Conservation (phyloP, 805 yeast genomes). For the Ogataea populi-albae region DNA sequence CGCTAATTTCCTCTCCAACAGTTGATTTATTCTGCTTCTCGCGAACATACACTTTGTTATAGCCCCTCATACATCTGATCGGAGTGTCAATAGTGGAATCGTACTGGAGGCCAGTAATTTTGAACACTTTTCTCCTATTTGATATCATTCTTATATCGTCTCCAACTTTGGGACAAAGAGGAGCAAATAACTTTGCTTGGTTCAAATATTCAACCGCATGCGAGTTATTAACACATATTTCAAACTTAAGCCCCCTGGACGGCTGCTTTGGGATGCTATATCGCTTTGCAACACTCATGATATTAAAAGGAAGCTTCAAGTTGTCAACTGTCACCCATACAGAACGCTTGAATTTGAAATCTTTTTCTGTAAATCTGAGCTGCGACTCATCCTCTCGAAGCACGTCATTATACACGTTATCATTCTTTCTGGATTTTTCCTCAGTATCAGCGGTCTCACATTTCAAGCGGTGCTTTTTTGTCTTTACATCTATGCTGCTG, state of each 20-base stretch:
- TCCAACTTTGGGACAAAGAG: constrained; percentile 56
- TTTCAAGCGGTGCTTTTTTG: too few species aligned
- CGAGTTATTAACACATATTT: constrained; percentile 17
- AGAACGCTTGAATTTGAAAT: constrained; percentile 9
- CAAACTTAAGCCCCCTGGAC: background rate
- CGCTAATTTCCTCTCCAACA: constrained; percentile 17
- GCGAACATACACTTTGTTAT: constrained; percentile 44
- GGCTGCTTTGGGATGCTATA: background rate
- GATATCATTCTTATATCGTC: constrained; percentile 42
- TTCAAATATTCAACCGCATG: constrained; percentile 30
- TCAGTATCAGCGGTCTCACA: too few species aligned
- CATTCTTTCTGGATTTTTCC: too few species aligned
- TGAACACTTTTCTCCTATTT: constrained; percentile 32
- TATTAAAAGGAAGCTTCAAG: constrained; percentile 10
- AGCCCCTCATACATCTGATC: constrained; percentile 61
- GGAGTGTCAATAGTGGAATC: constrained; percentile 13
- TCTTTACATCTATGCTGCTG: too few species aligned
- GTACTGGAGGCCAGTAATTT: constrained; percentile 46
- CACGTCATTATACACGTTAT: constrained; percentile 5
- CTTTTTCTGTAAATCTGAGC: constrained; percentile 3
- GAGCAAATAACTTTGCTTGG: constrained; percentile 32
- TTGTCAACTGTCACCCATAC: constrained; percentile 16
- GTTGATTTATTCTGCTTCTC: constrained; percentile 22
- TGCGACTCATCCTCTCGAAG: constrained; percentile 6
- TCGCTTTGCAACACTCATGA: constrained; percentile 6